Evolutionary conservation across 371 early-diverging fungal genomes (phyloP), one percentile per base, ranked within the genome.

Genomic region (Dichotomocladium elegans): DNA sequence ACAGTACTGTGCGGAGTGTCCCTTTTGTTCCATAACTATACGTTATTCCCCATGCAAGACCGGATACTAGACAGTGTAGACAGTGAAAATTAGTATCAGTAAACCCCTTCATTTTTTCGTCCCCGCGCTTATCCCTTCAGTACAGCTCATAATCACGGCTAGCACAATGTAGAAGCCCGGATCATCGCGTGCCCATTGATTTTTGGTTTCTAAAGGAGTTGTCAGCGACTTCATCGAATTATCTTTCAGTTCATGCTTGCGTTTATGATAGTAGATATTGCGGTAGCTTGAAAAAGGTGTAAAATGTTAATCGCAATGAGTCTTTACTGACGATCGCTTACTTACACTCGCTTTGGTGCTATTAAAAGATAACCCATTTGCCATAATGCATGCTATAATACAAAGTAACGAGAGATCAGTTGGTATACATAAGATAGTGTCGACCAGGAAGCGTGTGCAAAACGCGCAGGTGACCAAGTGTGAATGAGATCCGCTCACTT

Each of bases 171-270:
- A 64, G 59, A 93, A 94, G 9, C 94, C 94, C 14, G 95, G 94
- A 71, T 95, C 95, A 59, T 95, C 95, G 53, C 95, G 60, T 27
- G 94, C 90, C 94, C 94, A 95, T 51, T 91, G 92, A 68, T 93
- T 95, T 60, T 95, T 95, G 27, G 94, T 94, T 74, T 95, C 92
- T 92, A 61, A 45, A 34, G 44, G n/a, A 2, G n/a, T 21, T 17
- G 15, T 0, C 5, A 6, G 8, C 11, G 15, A 6, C 12, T 8
- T 9, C 14, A 24, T 19, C 21, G 7, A 12, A 25, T 15, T 5
- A 37, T 6, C 6, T 15, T 9, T 15, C 21, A 17, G 37, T 17
- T 21, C 5, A 14, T 21, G 58, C 77, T 66, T 83, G 88, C 92
- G 95, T 72, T 92, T 93, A 73, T 94, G 91, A 67, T 92, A 91